phyloP scores from a whole-genome alignment of 192 early-diverging fungal species.

The Chytriomyces sp. region DNA sequence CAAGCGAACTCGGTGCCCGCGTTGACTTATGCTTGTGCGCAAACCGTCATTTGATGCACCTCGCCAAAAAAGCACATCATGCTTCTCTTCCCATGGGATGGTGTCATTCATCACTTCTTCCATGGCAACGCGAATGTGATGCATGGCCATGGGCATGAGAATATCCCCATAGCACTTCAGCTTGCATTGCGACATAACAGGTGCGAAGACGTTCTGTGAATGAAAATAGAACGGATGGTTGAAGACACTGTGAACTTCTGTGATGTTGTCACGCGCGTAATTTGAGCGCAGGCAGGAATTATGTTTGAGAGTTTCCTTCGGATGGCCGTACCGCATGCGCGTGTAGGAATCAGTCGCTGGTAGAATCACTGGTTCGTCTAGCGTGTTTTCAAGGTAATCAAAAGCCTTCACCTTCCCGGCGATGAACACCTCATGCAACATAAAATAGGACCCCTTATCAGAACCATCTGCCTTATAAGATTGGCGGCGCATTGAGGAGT shows the following conservation, averaged over 20 bases:
- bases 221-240: background rate
- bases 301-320: background rate
- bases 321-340: background rate
- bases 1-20: no score
- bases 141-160: background rate
- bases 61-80: no score
- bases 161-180: background rate
- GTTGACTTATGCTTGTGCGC: no score
- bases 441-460: background rate
- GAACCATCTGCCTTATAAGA: background rate
- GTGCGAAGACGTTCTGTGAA: background rate
- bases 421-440: background rate
- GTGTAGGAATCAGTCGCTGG: background rate
- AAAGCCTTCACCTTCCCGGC: background rate
- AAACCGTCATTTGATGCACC: no score
- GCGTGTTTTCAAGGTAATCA: background rate
- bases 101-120: no score
- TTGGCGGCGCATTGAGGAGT: no score
- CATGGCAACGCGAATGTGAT: no score
- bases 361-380: background rate
- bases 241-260: background rate
- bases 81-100: no score
- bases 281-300: background rate
- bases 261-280: background rate
- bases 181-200: background rate